These are phyloP conservation scores for Aphanomyces cochlioides DNA, from an alignment of 352 stramenopile species.

Conservation along the genomic window DNA sequence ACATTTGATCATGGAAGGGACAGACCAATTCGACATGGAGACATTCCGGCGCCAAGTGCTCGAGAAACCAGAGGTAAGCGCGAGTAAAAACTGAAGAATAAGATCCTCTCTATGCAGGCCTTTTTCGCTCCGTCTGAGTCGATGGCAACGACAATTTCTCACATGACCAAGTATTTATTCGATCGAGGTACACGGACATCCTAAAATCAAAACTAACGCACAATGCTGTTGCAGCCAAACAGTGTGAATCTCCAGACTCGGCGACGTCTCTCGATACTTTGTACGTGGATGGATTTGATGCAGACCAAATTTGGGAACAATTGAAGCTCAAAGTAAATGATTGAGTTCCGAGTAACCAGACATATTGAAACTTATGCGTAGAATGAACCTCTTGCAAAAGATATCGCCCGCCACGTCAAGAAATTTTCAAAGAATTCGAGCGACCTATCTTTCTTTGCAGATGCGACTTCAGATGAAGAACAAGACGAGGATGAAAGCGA, in stretches of 20 bases:
- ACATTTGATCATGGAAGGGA: slow-evolving; percentile 14
- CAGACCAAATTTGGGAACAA: slow-evolving; percentile 84
- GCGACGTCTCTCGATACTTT: slow-evolving; percentile 62
- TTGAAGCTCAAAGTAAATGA: slow-evolving; percentile 50
- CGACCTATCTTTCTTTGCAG: slow-evolving; percentile 49
- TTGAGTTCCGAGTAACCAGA: no score
- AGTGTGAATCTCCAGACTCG: slow-evolving; percentile 32
- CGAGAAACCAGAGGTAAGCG: slow-evolving; percentile 59
- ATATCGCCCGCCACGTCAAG: slow-evolving; percentile 46
- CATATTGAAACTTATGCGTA: not conserved
- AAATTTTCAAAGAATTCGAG: slow-evolving; percentile 62
- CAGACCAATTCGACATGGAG: slow-evolving; percentile 36
- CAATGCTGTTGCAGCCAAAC: not conserved
- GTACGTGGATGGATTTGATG: slow-evolving; percentile 79
- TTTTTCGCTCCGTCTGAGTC: slow-evolving; percentile 77
- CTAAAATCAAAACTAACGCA: not conserved
- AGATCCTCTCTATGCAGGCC: slow-evolving; percentile 34
- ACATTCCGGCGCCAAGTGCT: slow-evolving; percentile 68
- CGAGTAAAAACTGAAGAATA: not conserved
- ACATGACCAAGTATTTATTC: slow-evolving; percentile 78
- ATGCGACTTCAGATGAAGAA: slow-evolving; percentile 18
- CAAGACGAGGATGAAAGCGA: slow-evolving; percentile 29
- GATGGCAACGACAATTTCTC: slow-evolving; percentile 57
- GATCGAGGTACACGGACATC: slow-evolving; percentile 51
- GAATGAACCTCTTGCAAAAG: slow-evolving; percentile 64